Evolutionary conservation across 2,329 filamentous ascomycete genomes (phyloP), one percentile per base, ranked within the genome.

Genomic region (Lasiodiplodia gonubiensis): DNA sequence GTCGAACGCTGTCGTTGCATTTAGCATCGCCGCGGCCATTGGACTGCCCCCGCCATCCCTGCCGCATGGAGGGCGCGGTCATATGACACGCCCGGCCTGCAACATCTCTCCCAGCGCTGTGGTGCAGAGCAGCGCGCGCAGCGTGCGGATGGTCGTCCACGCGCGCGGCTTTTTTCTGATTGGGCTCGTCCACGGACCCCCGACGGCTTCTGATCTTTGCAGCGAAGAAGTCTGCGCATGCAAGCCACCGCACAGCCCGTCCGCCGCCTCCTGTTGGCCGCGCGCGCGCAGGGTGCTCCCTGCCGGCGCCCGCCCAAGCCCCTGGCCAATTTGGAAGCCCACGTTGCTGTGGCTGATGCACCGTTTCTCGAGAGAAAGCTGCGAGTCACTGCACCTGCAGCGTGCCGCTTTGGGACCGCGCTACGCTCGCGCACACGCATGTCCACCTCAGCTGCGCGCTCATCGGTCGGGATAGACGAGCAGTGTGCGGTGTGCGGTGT

Each of bases 21-120:
- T 69, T 63, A 68, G 51, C 57, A 63, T 54, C 37, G 66, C 35
- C 52, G 37, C 52, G 64, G 21, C 55, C 68, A 70, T 67, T 68
- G 69, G 57, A 18, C 66, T 66, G 30, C 53, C 54, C 37, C 51
- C 30, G 48, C 25, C 35, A 70, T 68, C 72, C 72, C 67, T 70
- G 71, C 71, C 70, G 71, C 71, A 74, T 72, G 69, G 73, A 70
- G 70, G 63, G 66, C 67, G 63, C 48, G 69, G 70, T 74, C 73
- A 73, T 72, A 72, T 74, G 73, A 69, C 64, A 57, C n/a, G 51
- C 23, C 39, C 37, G 12, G 21, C 42, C 57, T 61, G 59, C 59
- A 63, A 51, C 42, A 25, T 23, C 27, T 51, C 30, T 63, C 59
- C 59, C 59, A n/a, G 59, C 46, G 42, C 42, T 25, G 59, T 21